phyloP scores from a whole-genome alignment of 495 filamentous ascomycete species.

The Podospora fimiseda region DNA sequence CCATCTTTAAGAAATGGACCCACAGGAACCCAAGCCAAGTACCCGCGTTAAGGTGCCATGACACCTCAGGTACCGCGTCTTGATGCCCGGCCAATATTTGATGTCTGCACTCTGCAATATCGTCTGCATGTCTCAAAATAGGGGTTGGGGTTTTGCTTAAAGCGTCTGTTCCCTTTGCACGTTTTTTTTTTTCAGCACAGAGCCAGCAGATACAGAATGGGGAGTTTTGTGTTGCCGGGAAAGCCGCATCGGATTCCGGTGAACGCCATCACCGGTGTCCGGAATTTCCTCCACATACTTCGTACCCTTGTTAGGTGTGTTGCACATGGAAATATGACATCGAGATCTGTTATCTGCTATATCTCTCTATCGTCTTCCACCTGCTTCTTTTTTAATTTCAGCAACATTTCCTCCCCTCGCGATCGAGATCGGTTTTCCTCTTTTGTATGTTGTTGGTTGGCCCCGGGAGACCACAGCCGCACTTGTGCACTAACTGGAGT shows the following conservation, averaged over 20 bases:
- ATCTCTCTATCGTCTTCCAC: not conserved
- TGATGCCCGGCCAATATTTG: not conserved
- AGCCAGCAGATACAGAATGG: too few relatives aligned
- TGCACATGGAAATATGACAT: not conserved
- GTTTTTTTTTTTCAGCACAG: not conserved
- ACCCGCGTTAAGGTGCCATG: slow-evolving; percentile 12
- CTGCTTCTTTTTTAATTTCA: not conserved
- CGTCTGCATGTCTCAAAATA: too few relatives aligned
- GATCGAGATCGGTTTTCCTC: not conserved
- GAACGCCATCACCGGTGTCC: slow-evolving; percentile 10
- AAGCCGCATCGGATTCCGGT: slow-evolving; percentile 14
- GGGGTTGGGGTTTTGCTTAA: too few relatives aligned
- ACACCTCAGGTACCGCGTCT: slow-evolving; percentile 2
- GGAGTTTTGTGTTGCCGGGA: not conserved
- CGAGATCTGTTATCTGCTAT: not conserved
- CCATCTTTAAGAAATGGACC: slow-evolving; percentile 1
- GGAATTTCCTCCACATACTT: not conserved
- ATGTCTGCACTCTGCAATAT: not conserved
- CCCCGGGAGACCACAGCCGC: not conserved
- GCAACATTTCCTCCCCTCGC: not conserved
- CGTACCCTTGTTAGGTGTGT: too few relatives aligned
- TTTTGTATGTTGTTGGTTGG: not conserved
- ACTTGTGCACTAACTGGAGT: slow-evolving; percentile 12
- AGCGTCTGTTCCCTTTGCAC: not conserved
- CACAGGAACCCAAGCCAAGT: slow-evolving; percentile 5